Conservation (phyloP, 805 yeast species). For the Saccharomycopsis microspora region DNA sequence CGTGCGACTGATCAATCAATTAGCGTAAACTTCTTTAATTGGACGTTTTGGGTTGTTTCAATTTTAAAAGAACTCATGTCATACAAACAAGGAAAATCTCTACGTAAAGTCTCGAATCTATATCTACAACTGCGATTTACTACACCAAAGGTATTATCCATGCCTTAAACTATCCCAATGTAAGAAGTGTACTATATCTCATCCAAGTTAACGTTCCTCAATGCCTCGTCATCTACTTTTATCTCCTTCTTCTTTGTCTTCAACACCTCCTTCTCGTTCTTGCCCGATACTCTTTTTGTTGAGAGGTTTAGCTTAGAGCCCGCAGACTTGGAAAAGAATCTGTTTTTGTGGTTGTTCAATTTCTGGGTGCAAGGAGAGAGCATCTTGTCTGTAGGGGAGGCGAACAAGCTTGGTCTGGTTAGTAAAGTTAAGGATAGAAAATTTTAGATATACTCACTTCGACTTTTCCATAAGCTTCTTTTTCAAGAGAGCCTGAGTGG, state of each 20-base stretch:
- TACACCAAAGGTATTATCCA: too few relatives aligned
- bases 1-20: too few relatives aligned
- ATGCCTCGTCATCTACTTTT: conserved; percentile 13
- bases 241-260: conserved; percentile 10
- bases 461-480: conserved; percentile 20
- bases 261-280: conserved; percentile 2
- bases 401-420: conserved; percentile 15
- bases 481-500: conserved; percentile 15
- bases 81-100: too few relatives aligned
- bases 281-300: not conserved
- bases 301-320: conserved; percentile 20
- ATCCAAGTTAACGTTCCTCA: conserved; percentile 8
- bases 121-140: too few relatives aligned
- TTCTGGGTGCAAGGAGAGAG: conserved; percentile 51
- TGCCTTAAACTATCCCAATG: too few relatives aligned
- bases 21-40: too few relatives aligned
- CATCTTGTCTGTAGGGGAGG: conserved; percentile 49
- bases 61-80: too few relatives aligned
- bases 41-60: too few relatives aligned
- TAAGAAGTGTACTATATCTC: conserved; percentile 6
- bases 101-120: too few relatives aligned
- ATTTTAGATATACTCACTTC: not conserved
- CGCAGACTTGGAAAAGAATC: conserved; percentile 16
- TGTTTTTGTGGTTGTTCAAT: conserved; percentile 34
- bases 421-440: not conserved